These are phyloP conservation scores for Russula dissimulans DNA, from an alignment of 768 basidiomycete species.

Conservation along the genomic window DNA sequence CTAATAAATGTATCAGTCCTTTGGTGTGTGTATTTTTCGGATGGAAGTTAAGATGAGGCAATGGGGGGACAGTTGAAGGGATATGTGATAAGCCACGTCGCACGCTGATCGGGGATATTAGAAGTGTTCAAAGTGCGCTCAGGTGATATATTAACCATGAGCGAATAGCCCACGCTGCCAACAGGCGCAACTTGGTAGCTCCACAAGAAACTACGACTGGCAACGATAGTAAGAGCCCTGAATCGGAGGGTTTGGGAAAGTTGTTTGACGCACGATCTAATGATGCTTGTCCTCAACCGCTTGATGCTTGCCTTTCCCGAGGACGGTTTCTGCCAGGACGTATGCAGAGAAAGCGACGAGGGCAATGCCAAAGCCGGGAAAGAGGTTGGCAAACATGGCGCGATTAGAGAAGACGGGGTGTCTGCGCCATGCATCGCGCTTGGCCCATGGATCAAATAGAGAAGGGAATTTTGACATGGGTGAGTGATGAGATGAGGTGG, in stretches of 20 bases:
- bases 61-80: not conserved
- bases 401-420: slow-evolving; percentile 81
- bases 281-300: slow-evolving; percentile 15
- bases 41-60: not conserved
- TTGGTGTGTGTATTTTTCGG: not conserved
- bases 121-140: not conserved
- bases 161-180: not conserved
- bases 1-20: not conserved
- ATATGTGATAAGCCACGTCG: not conserved
- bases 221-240: not conserved
- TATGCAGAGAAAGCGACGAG: slow-evolving; percentile 88
- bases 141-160: not conserved
- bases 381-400: slow-evolving; percentile 81
- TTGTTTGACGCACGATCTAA: not conserved
- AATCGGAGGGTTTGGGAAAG: too few relatives aligned
- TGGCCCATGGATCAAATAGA: slow-evolving; percentile 92
- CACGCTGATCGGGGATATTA: not conserved
- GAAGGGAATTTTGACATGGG: slow-evolving; percentile 38
- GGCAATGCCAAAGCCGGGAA: slow-evolving; percentile 93
- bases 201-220: not conserved
- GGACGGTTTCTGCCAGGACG: slow-evolving; percentile 68
- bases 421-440: slow-evolving; percentile 87
- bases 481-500: not conserved
- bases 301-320: slow-evolving; percentile 26
- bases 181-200: not conserved